Percentiles rank a stretch among this genome's conserved stretches.
Evolutionary conservation across 106 monocot genomes (phyloP).

Genomic region (Posidonia australis): DNA sequence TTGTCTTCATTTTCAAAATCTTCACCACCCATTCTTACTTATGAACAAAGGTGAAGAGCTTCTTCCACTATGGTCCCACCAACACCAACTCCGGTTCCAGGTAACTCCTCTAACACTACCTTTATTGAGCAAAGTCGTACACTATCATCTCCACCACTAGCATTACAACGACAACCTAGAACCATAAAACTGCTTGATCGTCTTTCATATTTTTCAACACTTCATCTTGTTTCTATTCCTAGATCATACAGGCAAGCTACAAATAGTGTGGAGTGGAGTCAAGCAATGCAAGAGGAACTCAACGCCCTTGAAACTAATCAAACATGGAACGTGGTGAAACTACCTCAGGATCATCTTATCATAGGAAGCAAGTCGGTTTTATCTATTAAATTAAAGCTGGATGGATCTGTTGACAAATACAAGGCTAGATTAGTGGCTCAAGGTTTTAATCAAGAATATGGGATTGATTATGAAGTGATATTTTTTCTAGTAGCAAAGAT

Average conservation of each 20-base stretch:
- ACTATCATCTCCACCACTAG: neutral
- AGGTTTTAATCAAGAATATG: too few relatives aligned
- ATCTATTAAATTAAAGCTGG: conserved; percentile 1
- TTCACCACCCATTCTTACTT: neutral
- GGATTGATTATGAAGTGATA: conserved; percentile 24
- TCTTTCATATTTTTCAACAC: conserved; percentile 10
- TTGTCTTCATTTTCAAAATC: conserved; percentile 12
- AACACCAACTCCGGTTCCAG: neutral
- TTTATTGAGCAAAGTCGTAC: too few relatives aligned
- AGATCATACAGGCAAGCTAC: too few relatives aligned
- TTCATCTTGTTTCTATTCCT: conserved; percentile 10
- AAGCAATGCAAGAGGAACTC: conserved; percentile 18
- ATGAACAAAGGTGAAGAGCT: neutral
- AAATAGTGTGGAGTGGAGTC: conserved; percentile 14
- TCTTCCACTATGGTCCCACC: neutral
- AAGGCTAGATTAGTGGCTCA: too few relatives aligned
- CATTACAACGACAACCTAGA: neutral
- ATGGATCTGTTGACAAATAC: conserved; percentile 26
- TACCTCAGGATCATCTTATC: neutral
- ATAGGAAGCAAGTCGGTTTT: conserved; percentile 9
- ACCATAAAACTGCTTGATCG: neutral
- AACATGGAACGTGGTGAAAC: neutral
- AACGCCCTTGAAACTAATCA: neutral
- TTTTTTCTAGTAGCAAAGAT: conserved; percentile 24
- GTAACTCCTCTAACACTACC: neutral